Evolutionary conservation across 208 protist genomes (phyloP).

Genomic region (Trypanosoma melophagium): DNA sequence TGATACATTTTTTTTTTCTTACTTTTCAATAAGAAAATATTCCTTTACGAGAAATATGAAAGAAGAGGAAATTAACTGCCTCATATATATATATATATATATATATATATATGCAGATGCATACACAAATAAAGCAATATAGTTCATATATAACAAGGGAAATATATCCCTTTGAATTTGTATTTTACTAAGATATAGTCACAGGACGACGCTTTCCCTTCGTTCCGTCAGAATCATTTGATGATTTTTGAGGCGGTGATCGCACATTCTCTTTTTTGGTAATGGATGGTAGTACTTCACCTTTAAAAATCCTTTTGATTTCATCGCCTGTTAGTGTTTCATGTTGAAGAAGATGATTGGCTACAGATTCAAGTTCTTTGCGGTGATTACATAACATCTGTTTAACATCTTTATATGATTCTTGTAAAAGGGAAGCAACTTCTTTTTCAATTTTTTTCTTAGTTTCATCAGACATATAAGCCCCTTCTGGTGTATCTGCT

Average conservation of each 20-base stretch:
- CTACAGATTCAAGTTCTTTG: conserved; percentile 71
- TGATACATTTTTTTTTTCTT: too few relatives aligned
- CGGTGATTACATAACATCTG: conserved; percentile 61
- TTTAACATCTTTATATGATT: conserved; percentile 80
- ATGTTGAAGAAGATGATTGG: conserved; percentile 79
- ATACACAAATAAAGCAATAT: neutral
- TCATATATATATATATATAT: conserved; percentile 5
- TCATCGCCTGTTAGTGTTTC: conserved; percentile 87
- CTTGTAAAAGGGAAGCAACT: conserved; percentile 60
- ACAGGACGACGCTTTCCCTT: conserved; percentile 36
- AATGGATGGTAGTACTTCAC: conserved; percentile 60
- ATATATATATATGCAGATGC: conserved; percentile 10
- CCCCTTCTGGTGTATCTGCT: conserved; percentile 67
- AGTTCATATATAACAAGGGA: neutral
- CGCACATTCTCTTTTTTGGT: conserved; percentile 30
- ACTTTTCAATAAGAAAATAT: neutral
- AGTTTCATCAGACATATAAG: conserved; percentile 90
- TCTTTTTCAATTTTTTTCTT: conserved; percentile 88
- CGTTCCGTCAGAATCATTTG: conserved; percentile 20
- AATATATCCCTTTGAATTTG: neutral
- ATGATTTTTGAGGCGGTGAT: conserved; percentile 23
- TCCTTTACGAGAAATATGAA: too few relatives aligned
- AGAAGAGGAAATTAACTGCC: too few relatives aligned
- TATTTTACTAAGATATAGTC: conserved; percentile 36
- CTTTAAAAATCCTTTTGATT: conserved; percentile 71